A percentile compares a stretch with the other conserved stretches of the same genome.
Evolutionary conservation across 2,329 filamentous ascomycete genomes (phyloP).

Genomic region (Penicillium sclerotiorum): DNA sequence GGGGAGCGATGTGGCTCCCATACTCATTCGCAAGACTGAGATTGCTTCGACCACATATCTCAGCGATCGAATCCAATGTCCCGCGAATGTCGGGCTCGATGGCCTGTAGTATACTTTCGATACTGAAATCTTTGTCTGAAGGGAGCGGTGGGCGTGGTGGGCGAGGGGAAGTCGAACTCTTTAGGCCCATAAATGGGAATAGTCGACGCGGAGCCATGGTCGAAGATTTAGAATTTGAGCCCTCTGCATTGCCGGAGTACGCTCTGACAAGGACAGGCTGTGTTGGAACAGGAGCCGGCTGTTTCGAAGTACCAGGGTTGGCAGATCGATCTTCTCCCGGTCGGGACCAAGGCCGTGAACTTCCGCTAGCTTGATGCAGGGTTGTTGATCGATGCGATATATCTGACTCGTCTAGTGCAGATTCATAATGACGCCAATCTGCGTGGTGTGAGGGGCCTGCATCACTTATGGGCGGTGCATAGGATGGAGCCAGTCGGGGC

Average conservation of each 20-base stretch:
- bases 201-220: constrained; percentile 37
- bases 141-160: constrained; percentile 43
- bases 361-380: constrained; percentile 37
- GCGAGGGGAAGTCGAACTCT: constrained; percentile 22
- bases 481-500: constrained; percentile 31
- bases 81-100: constrained; percentile 61
- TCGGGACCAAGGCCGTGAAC: constrained; percentile 28
- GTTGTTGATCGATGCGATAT: constrained; percentile 34
- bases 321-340: constrained; percentile 29
- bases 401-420: constrained; percentile 34
- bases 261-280: constrained; percentile 49
- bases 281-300: constrained; percentile 35
- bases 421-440: constrained; percentile 28
- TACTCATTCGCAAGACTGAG: constrained; percentile 66
- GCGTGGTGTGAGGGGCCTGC: constrained; percentile 26
- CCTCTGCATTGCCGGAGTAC: constrained; percentile 42
- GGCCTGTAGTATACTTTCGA: constrained; percentile 58
- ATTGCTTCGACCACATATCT: constrained; percentile 64
- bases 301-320: constrained; percentile 20
- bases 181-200: constrained; percentile 31
- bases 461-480: constrained; percentile 26
- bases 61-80: constrained; percentile 64
- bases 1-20: constrained; percentile 62
- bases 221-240: constrained; percentile 27
- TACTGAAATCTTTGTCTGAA: constrained; percentile 56